Base-by-base conservation (phyloP, 331 rosid species). In the Malus hybrid region DNA sequence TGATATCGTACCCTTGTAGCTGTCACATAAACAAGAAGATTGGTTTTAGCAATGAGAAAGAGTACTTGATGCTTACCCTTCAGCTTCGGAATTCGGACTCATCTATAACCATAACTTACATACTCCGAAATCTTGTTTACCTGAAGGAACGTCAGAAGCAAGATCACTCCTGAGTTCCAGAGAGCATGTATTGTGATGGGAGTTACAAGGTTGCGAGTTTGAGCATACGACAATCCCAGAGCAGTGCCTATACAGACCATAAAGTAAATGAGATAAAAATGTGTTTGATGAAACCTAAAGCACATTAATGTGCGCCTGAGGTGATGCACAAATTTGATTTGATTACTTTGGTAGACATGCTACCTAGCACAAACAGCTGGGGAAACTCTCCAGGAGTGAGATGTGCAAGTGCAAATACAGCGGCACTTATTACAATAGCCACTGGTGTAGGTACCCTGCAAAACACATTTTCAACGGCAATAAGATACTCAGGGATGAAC, bases 1-100 rank as follows among this genome's bases (percentile, higher is more conserved):
- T 94, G 87, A 94, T 90, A 83, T 94, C 96, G 65, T 94, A 92
- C 24, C 99, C 99, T 90, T 94, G 97, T 64, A 90, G 87, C 99
- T 94, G 78, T 60, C 68, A 80, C 19, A 79, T 71, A 79, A 68
- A 76, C 79, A 78, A 32, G 34, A 56, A 44, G 70, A 71, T 63
- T 52, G n/a, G 10, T 75, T 66, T 83, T 68, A 87, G 76, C 46
- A 61, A 28, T 36, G 18, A 48, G 18, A 24, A 24, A 58, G 29
- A 73, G 13, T 28, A 61, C 19, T 16, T 19, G 28, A 57, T 34
- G 36, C 46, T 71, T 10, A 39, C 76, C 58, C 29, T 34, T 9
- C 58, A 24, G n/a, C 28, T 39, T 36, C 4, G 28, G 52, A 39
- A 34, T 58, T 60, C 58, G 29, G 77, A 60, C 20, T 52, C 57